Conservation (phyloP, 805 yeast genomes). For the Ogataea nakhonphanomensis region DNA sequence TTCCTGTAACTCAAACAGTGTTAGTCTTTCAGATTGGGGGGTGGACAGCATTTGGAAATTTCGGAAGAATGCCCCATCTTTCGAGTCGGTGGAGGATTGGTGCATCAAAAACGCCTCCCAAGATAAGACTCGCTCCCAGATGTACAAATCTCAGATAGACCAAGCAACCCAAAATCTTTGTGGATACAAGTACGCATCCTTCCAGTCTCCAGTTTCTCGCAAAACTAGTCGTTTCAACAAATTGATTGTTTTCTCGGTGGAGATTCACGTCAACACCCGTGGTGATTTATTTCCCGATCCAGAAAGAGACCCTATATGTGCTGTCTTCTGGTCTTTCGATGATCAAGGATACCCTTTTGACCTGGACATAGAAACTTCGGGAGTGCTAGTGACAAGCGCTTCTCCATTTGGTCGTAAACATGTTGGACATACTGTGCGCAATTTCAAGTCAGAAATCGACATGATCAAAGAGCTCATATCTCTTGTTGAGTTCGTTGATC, state of each 20-base stretch:
- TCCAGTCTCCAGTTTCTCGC: slow-evolving; percentile 29
- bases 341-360: slow-evolving; percentile 37
- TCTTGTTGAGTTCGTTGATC: slow-evolving; percentile 64
- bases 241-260: slow-evolving; percentile 60
- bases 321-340: slow-evolving; percentile 64
- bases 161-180: slow-evolving; percentile 40
- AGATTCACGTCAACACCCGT: slow-evolving; percentile 61
- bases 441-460: slow-evolving; percentile 52
- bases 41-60: slow-evolving; percentile 43
- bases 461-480: slow-evolving; percentile 55
- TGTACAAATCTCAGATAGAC: slow-evolving; percentile 48
- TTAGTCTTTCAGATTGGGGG: not conserved
- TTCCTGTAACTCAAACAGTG: slow-evolving; percentile 8
- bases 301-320: slow-evolving; percentile 47
- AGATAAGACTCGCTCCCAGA: slow-evolving; percentile 18
- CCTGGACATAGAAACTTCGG: slow-evolving; percentile 35
- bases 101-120: slow-evolving; percentile 14
- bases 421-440: slow-evolving; percentile 30
- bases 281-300: slow-evolving; percentile 63
- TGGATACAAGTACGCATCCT: slow-evolving; percentile 38
- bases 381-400: slow-evolving; percentile 30
- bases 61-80: slow-evolving; percentile 46
- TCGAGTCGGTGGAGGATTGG: slow-evolving; percentile 37
- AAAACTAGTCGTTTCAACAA: slow-evolving; percentile 38
- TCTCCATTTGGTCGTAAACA: not conserved